Conservation (phyloP, 2,329 filamentous ascomycete species). For the Verticillium albo-atrum region DNA sequence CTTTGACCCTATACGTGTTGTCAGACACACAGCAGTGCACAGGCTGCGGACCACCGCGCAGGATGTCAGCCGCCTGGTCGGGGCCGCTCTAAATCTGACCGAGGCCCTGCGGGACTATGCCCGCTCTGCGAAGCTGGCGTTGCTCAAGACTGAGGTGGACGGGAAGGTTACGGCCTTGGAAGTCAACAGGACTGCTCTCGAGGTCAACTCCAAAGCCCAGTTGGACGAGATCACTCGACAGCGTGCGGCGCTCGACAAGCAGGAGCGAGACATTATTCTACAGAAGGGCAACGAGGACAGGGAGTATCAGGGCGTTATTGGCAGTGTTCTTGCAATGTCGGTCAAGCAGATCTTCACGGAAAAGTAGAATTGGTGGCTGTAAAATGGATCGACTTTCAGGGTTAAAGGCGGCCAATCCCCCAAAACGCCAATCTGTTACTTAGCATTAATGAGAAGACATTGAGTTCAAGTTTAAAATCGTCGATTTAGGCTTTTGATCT, state of each 20-base stretch:
- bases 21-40: conserved; percentile 28
- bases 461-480: too few relatives aligned
- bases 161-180: conserved; percentile 24
- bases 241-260: conserved; percentile 28
- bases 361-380: background rate
- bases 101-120: conserved; percentile 20
- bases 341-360: conserved; percentile 11
- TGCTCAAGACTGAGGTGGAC: conserved; percentile 21
- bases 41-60: conserved; percentile 19
- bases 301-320: conserved; percentile 22
- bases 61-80: conserved; percentile 19
- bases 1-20: conserved; percentile 16
- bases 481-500: too few relatives aligned
- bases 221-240: conserved; percentile 25
- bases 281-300: conserved; percentile 21
- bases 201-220: conserved; percentile 16
- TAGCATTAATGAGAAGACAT: too few relatives aligned
- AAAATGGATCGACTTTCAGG: conserved; percentile 22
- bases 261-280: conserved; percentile 22
- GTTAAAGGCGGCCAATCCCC: too few relatives aligned
- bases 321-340: conserved; percentile 21
- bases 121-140: conserved; percentile 21
- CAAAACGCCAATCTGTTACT: too few relatives aligned
- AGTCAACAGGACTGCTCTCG: conserved; percentile 26
- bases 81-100: conserved; percentile 21